Conservation (phyloP, 2,329 filamentous ascomycete species). For the Trichoderma sp. region DNA sequence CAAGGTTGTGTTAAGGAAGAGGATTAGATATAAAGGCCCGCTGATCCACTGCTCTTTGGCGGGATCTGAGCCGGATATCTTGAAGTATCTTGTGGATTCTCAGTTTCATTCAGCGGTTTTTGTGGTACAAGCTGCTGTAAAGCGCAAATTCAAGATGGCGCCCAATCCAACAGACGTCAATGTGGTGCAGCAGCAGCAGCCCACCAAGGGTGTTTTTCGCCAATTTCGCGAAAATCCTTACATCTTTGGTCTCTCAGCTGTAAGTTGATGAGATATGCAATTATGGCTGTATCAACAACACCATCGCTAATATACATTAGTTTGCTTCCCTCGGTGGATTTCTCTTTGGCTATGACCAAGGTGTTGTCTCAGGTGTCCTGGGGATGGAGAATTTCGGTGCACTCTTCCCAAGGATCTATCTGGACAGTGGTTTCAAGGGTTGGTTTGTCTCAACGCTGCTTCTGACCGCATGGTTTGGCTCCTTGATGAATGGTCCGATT, state of each 20-base stretch:
- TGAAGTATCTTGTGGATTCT: background rate
- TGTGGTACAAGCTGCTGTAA: background rate
- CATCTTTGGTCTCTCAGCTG: slow-evolving; percentile 46
- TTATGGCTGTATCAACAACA: background rate
- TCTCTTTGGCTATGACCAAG: slow-evolving; percentile 53
- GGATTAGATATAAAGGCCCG: background rate
- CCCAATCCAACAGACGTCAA: background rate
- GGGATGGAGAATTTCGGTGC: slow-evolving; percentile 47
- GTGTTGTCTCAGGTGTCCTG: slow-evolving; percentile 49
- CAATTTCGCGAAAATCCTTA: slow-evolving; percentile 43
- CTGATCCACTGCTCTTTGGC: background rate
- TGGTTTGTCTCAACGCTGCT: slow-evolving; percentile 55
- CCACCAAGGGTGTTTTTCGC: slow-evolving; percentile 31
- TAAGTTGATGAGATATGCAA: slow-evolving; percentile 26
- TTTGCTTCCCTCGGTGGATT: slow-evolving; percentile 44
- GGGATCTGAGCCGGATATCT: background rate
- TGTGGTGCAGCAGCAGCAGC: slow-evolving; percentile 18
- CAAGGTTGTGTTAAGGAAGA: background rate
- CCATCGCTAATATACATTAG: slow-evolving; percentile 14
- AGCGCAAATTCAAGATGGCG: background rate
- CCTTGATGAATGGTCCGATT: slow-evolving; percentile 44
- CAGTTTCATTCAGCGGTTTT: background rate
- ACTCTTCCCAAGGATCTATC: slow-evolving; percentile 37
- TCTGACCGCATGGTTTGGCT: slow-evolving; percentile 51
- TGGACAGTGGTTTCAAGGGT: slow-evolving; percentile 50